Evolutionary conservation across 108 stramenopile species (phyloP), one percentile per base, ranked within the genome.

Genomic region (Parietichytrium sp.): DNA sequence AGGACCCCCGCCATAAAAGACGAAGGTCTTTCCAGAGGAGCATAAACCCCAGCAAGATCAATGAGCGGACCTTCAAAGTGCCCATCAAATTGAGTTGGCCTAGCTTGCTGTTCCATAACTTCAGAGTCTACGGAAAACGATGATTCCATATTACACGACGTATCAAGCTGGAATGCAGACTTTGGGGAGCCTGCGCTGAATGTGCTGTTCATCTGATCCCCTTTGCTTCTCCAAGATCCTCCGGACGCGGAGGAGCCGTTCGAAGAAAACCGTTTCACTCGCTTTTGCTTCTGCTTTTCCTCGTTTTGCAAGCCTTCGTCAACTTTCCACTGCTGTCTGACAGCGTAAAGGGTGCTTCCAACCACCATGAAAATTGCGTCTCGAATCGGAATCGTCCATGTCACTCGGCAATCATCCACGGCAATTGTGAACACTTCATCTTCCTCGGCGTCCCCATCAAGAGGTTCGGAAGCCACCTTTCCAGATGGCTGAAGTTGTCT

Each of bases 281-380:
- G n/a, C n/a, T n/a, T n/a, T n/a, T n/a, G n/a, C n/a, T n/a, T n/a
- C n/a, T n/a, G n/a, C n/a, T n/a, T n/a, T 27, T 33, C 61, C 20
- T 72, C 61, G 13, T 72, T 42, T 7, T 45, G 61, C 8, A 72
- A 20, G 10, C 61, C n/a, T 27, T 72, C 61, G 33, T 72, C 61
- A 6, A 72, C 61, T 42, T 72, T 72, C n/a, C 16, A 16, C 20
- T 72, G 61, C 61, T 45, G 61, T 7, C 61, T 33, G 20, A 25
- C 36, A 23, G 61, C 61, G 42, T 45, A 72, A 33, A 72, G 36
- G 13, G 45, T 42, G 20, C 61, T 72, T n/a, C 61, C 61, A 72
- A 72, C 25, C 10, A 72, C 61, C 61, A 72, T 72, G 3, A 72
- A 72, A 2, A 72, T 36, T 8, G 61, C 61, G 42, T 72, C 61